Conservation (phyloP, 345 rosid species). For the Litchi chinensis region DNA sequence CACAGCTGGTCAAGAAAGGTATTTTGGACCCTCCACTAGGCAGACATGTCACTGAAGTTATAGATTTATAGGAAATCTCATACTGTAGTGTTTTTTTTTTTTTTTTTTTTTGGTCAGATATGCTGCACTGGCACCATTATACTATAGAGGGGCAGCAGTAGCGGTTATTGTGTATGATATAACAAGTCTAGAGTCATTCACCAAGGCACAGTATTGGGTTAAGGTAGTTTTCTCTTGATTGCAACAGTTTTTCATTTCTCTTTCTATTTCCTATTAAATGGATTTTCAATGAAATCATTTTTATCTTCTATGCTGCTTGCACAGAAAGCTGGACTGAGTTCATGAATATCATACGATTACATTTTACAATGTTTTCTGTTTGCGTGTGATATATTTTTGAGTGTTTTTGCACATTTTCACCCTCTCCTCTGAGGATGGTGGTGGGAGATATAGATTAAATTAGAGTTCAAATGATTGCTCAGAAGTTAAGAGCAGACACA, state of each 20-base stretch:
- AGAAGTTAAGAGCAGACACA: no score
- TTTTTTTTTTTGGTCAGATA: no score
- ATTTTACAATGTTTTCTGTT: not conserved
- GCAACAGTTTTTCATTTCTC: not conserved
- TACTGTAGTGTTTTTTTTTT: conserved; percentile 17
- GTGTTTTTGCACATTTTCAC: not conserved
- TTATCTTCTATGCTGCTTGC: not conserved
- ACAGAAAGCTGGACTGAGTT: not conserved
- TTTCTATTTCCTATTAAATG: not conserved
- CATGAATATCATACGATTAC: not conserved
- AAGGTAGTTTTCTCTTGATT: conserved; percentile 55
- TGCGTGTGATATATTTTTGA: not conserved
- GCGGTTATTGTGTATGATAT: conserved; percentile 96
- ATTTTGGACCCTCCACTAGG: conserved; percentile 13
- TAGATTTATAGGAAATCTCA: conserved; percentile 7
- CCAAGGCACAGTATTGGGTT: conserved; percentile 96
- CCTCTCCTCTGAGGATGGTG: not conserved
- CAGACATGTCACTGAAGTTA: not conserved
- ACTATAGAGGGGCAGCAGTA: conserved; percentile 96
- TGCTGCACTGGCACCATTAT: conserved; percentile 97
- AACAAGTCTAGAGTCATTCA: conserved; percentile 90
- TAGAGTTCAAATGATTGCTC: not conserved
- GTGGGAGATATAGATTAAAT: not conserved
- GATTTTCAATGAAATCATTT: not conserved
- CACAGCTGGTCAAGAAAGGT: conserved; percentile 99